Evolutionary conservation across 352 stramenopile genomes (phyloP), one percentile per base, ranked within the genome.

Genomic region (Globisporangium apiculatum): DNA sequence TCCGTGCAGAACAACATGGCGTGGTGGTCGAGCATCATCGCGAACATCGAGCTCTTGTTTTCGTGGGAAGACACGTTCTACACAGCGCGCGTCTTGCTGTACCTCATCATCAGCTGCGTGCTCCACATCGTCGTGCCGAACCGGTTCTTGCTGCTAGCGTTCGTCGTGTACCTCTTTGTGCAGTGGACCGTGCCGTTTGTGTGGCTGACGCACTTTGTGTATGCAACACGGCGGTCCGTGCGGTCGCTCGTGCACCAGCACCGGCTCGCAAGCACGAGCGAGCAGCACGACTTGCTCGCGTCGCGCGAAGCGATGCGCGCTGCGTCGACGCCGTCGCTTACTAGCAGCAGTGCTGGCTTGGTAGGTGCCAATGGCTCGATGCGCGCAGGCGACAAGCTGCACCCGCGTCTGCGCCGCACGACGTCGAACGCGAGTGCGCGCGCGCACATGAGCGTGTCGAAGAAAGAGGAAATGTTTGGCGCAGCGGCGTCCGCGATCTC

Each of bases 1-100:
- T 89, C 79, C 0, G 79, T 94, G 55, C 83, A 94, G 62, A 94
- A 94, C 69, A 91, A 91, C 67, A 94, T 94, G 83, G 76, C 83
- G 53, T 94, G 83, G 83, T 91, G 81, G 82, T 91, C 81, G 42
- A 78, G 73, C 54, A 79, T 91, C 56, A 87, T 94, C 59, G 85
- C 86, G 66, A 85, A 64, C 50, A 70, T 94, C 67, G 83, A 94
- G 69, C 78, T 94, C 56, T 89, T 94, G 79, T 91, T 94, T 51
- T 91, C 79, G 41, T 94, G 83, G 83, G 83, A 94, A 48, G 83
- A 94, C 64, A 91, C 81, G 43, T 91, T 90, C 51, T 91, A 94
- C 71, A 91, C 83, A 15, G 73, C 79, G 56, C 80, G 82, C 55
- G 77, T 94, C 10, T 66, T 94, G 53, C 69, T 94, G 61, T 84